Conservation (phyloP, 2,329 filamentous ascomycete species). For the Penicillium sp. region DNA sequence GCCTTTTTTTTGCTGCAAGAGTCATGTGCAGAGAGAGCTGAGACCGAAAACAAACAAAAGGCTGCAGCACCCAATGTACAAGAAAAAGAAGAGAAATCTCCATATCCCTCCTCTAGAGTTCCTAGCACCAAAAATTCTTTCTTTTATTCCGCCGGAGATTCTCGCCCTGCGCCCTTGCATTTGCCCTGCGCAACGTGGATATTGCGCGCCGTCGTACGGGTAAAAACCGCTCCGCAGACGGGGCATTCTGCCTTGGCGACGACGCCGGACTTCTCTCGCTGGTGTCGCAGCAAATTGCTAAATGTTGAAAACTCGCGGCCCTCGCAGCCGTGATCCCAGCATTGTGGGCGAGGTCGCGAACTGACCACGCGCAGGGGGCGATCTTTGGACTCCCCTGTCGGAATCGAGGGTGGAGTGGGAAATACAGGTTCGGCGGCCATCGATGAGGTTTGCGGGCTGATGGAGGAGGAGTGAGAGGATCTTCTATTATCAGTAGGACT, state of each 20-base stretch:
- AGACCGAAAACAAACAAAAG: neutral
- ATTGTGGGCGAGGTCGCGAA: constrained; percentile 86
- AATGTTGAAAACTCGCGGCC: constrained; percentile 95
- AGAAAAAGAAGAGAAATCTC: neutral
- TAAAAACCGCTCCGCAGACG: constrained; percentile 91
- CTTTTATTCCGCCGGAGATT: constrained; percentile 30
- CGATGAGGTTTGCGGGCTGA: constrained; percentile 29
- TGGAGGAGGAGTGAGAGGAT: constrained; percentile 29
- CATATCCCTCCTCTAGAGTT: neutral
- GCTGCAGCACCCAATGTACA: neutral
- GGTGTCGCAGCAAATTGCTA: constrained; percentile 89
- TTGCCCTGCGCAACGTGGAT: constrained; percentile 87
- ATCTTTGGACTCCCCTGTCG: constrained; percentile 26
- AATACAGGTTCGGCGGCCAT: constrained; percentile 30
- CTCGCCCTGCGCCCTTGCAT: constrained; percentile 65
- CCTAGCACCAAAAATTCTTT: neutral
- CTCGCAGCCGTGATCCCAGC: constrained; percentile 97
- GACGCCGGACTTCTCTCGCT: constrained; percentile 91
- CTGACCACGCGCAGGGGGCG: constrained; percentile 68
- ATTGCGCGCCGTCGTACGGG: constrained; percentile 82
- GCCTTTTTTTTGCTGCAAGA: neutral
- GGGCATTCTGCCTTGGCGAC: constrained; percentile 87
- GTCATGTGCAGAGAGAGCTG: neutral
- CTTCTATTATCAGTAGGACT: constrained; percentile 16
- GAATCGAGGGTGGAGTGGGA: constrained; percentile 29